Conservation (phyloP, 1,139 yeast species). For the Pichia sp. region DNA sequence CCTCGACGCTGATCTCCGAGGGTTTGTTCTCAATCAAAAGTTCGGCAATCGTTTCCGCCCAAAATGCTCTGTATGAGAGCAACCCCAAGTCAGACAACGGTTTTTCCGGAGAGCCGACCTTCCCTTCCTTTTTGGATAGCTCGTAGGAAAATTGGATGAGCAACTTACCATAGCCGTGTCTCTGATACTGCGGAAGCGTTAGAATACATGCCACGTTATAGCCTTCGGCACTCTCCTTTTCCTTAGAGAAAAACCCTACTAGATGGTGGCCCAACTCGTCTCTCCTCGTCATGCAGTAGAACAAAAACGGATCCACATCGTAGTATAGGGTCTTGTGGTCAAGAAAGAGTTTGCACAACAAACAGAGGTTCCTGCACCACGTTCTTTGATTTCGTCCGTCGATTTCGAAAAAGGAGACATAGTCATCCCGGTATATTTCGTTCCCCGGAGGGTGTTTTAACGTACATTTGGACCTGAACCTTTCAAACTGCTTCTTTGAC, state of each 20-base stretch:
- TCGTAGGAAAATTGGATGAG: conserved; percentile 91
- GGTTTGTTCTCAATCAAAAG: conserved; percentile 61
- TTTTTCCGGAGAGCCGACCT: conserved; percentile 94
- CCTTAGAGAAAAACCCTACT: conserved; percentile 95
- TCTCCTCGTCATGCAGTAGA: conserved; percentile 88
- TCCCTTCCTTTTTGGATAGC: conserved; percentile 79
- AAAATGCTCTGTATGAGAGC: conserved; percentile 87
- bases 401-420: conserved; percentile 84
- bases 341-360: conserved; percentile 78
- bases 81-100: conserved; percentile 94
- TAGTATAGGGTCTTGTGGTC: conserved; percentile 95
- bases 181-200: conserved; percentile 92
- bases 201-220: conserved; percentile 96
- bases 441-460: conserved; percentile 96
- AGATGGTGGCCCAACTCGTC: conserved; percentile 90
- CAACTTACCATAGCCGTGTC: conserved; percentile 89
- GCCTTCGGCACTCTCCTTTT: conserved; percentile 92
- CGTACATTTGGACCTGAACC: conserved; percentile 83
- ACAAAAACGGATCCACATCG: conserved; percentile 95
- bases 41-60: conserved; percentile 88
- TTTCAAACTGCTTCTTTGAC: conserved; percentile 82
- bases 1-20: conserved; percentile 84
- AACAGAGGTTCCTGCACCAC: conserved; percentile 93
- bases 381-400: conserved; percentile 95
- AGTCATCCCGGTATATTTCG: conserved; percentile 87